Evolutionary conservation across 2,329 filamentous ascomycete genomes (phyloP), one percentile per base, ranked within the genome.

Genomic region (Phialophora macrospora): DNA sequence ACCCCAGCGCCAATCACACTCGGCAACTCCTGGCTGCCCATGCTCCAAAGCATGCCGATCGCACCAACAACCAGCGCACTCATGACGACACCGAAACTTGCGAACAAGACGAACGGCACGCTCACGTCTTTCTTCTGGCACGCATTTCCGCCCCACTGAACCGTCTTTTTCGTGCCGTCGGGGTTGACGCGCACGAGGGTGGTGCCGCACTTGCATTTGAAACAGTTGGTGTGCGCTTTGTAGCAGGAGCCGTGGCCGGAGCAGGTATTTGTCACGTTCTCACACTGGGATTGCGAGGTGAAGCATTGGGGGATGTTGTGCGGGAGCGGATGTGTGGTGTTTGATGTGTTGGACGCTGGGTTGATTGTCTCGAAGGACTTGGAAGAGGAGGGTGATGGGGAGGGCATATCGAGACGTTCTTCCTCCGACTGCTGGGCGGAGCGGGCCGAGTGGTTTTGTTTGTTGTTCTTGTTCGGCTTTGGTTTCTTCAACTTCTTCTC

Each of bases 1-100:
- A 99, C 94, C 69, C 95, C 95, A 55, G 95, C 95, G n/a, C 93
- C 92, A 77, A 99, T 93, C 8, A 99, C 94, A 72, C 93, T 93
- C 0, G 95, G 95, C 70, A 98, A 82, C 79, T 93, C 90, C 81
- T 96, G 88, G 76, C 90, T 87, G 38, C 94, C 95, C 74, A 98
- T 91, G 68, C 82, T 88, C 78, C 90, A 95, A 61, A 99, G 78
- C 83, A 96, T 81, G 5, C 89, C 87, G 72, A 98, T 88, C 11
- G 87, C 88, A 75, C 90, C 88, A 44, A 83, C 83, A 30, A 96
- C 80, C 44, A 91, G 79, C 55, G 86, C 84, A 1, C 95, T 79
- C 68, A 96, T 81, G 44, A 88, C 79, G 55, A 97, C 80, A 3
- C 86, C 89, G 72, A 95, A 90, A 7, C 89, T 87, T 12, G 87